Conservation (phyloP, 768 basidiomycete genomes). For the Mycena venus region DNA sequence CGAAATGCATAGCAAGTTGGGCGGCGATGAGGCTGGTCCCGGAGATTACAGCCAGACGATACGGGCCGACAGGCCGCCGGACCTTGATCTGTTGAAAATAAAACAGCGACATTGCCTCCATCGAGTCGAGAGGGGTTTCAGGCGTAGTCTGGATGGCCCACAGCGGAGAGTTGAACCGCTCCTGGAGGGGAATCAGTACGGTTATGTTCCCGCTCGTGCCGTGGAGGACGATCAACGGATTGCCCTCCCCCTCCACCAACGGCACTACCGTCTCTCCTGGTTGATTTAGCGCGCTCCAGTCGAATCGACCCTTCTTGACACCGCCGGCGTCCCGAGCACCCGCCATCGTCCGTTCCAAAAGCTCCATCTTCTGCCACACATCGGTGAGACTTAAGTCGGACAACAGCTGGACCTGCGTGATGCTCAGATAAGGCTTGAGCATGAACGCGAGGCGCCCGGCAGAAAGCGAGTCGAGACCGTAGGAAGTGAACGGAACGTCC, state of each 20-base stretch:
- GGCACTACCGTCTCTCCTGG: not conserved
- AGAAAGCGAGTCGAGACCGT: conserved; percentile 9
- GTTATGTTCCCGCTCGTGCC: not conserved
- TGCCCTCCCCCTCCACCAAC: not conserved
- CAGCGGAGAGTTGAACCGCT: conserved; percentile 23
- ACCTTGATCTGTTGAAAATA: no score
- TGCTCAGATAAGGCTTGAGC: not conserved
- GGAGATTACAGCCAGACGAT: no score
- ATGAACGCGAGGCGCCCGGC: not conserved
- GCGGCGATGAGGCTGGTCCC: no score
- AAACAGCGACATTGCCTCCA: no score
- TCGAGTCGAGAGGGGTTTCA: conserved; percentile 33
- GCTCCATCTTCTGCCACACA: no score
- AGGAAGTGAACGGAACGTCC: not conserved
- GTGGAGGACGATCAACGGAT: not conserved
- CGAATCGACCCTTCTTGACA: not conserved
- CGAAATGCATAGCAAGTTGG: no score
- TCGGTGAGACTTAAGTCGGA: not conserved
- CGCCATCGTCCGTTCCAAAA: no score
- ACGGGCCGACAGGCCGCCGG: no score
- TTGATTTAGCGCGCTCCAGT: not conserved
- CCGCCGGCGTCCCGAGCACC: not conserved
- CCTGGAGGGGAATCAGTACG: conserved; percentile 3
- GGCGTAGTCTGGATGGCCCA: conserved; percentile 30
- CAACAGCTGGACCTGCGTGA: conserved; percentile 14